These are phyloP conservation scores for Arabidopsis suecica DNA, from an alignment of 345 rosid species.

Conservation along the genomic window DNA sequence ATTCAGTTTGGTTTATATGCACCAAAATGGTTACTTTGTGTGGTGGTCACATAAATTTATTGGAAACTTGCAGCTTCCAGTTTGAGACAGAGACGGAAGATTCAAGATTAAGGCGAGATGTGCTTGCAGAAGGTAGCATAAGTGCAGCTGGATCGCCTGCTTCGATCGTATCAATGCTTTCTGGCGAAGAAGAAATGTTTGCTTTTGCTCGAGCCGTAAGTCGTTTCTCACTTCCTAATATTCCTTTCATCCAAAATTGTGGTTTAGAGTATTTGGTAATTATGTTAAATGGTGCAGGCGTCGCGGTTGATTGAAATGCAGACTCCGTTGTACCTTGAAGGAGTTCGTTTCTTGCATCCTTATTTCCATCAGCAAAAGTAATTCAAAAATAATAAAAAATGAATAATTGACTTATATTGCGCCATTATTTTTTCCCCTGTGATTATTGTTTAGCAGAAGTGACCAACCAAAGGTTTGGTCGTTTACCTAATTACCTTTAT, in stretches of 20 bases:
- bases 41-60: not conserved
- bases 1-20: not conserved
- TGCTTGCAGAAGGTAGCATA: constrained; percentile 72
- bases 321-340: constrained; percentile 78
- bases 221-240: constrained; percentile 29
- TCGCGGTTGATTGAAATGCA: constrained; percentile 94
- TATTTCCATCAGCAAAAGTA: constrained; percentile 55
- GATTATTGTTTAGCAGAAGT: constrained; percentile 20
- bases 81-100: constrained; percentile 91
- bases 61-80: constrained; percentile 65
- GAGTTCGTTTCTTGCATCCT: constrained; percentile 72
- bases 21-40: too few species aligned
- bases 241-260: not conserved
- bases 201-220: constrained; percentile 93
- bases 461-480: constrained; percentile 11
- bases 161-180: constrained; percentile 74
- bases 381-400: not conserved
- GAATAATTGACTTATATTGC: not conserved
- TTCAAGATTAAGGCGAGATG: constrained; percentile 75
- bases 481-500: not conserved
- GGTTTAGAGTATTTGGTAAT: constrained; percentile 9
- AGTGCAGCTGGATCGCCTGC: constrained; percentile 70
- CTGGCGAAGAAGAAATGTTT: constrained; percentile 92
- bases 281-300: constrained; percentile 54
- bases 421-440: not conserved